Percentiles rank a stretch among this genome's conserved stretches.
Conservation (phyloP, 1,139 yeast genomes). For the Lodderomyces elongisporus region DNA sequence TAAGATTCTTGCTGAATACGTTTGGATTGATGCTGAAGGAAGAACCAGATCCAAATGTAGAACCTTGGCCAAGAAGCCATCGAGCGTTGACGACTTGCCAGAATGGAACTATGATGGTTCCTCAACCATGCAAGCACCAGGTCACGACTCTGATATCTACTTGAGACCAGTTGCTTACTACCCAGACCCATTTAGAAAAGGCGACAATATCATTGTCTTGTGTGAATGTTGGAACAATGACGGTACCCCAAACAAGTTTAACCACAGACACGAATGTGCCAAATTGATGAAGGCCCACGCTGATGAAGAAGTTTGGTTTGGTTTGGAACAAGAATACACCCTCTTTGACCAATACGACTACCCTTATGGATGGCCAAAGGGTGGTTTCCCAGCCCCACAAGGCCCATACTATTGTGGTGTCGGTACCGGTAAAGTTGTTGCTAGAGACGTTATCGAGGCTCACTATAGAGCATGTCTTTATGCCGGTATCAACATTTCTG, state of each 20-base stretch:
- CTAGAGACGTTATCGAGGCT: conserved; percentile 97
- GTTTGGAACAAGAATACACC: conserved; percentile 98
- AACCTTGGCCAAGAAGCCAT: conserved; percentile 67
- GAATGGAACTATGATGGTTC: conserved; percentile 99
- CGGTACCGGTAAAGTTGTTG: conserved; percentile 97
- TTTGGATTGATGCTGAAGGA: conserved; percentile 96
- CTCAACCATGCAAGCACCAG: conserved; percentile 98
- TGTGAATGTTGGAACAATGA: conserved; percentile 98
- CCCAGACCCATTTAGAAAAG: conserved; percentile 96
- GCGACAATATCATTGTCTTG: conserved; percentile 91
- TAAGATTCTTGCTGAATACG: conserved; percentile 86
- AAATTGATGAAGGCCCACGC: conserved; percentile 93
- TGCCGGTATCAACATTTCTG: conserved; percentile 85
- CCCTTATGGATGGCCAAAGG: conserved; percentile 98
- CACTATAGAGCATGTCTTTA: conserved; percentile 97
- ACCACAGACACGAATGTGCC: conserved; percentile 97
- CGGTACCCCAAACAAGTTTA: conserved; percentile 97
- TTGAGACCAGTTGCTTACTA: conserved; percentile 90
- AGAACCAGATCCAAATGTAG: conserved; percentile 91
- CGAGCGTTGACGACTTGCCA: conserved; percentile 80
- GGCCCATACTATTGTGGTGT: conserved; percentile 99
- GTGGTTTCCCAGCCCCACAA: conserved; percentile 99
- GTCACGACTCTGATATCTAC: conserved; percentile 92
- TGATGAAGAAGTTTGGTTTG: conserved; percentile 88
- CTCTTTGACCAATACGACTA: conserved; percentile 85